Percentiles rank a stretch among this genome's conserved stretches.
Evolutionary conservation across 2,329 filamentous ascomycete species (phyloP).

Genomic region (Penicillium sp.): DNA sequence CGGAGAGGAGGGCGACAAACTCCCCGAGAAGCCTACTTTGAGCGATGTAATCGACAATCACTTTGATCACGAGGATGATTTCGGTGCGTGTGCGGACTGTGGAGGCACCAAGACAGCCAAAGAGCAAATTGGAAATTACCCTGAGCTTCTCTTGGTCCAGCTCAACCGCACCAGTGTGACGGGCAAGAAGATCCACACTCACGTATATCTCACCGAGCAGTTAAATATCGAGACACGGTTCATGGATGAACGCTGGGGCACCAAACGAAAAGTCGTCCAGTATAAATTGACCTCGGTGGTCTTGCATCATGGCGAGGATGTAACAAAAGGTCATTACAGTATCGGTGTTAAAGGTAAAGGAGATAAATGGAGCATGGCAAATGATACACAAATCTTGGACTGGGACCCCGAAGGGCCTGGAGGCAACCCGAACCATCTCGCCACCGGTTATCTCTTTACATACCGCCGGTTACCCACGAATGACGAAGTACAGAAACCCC

Average conservation of each 20-base stretch:
- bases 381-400: not conserved
- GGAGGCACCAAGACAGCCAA: not conserved
- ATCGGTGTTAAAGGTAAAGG: conserved; percentile 22
- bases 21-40: not conserved
- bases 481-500: not conserved
- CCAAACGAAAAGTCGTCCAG: conserved; percentile 3
- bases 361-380: conserved; percentile 20
- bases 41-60: not conserved
- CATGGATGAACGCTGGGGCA: conserved; percentile 1
- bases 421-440: not conserved
- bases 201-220: conserved; percentile 4
- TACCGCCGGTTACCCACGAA: conserved; percentile 23
- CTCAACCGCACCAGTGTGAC: conserved; percentile 14
- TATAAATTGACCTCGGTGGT: conserved; percentile 31
- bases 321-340: conserved; percentile 24
- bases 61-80: not conserved
- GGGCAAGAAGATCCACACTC: not conserved
- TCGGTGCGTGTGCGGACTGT: conserved; percentile 5
- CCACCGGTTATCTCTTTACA: conserved; percentile 19
- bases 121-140: conserved; percentile 11
- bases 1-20: not conserved
- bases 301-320: conserved; percentile 14
- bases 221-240: not conserved
- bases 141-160: conserved; percentile 26
- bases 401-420: not conserved